A percentile compares a stretch with the other conserved stretches of the same genome.
Conservation (phyloP, 345 rosid species). For the Arabis hirsuta region DNA sequence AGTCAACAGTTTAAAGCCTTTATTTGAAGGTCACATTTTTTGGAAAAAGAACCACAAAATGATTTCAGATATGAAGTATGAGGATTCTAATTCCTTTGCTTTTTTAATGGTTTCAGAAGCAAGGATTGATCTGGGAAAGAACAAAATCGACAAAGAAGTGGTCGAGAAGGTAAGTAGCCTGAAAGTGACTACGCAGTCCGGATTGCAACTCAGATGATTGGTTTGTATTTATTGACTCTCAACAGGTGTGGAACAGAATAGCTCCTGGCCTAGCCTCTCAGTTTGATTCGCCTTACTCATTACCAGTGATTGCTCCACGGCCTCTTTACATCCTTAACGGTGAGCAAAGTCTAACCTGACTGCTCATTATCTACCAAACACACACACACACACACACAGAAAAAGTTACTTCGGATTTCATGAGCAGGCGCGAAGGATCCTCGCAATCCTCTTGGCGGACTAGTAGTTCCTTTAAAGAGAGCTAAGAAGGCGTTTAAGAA, state of each 20-base stretch:
- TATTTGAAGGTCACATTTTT: slow-evolving; percentile 72
- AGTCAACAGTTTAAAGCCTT: slow-evolving; percentile 73
- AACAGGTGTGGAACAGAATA: slow-evolving; percentile 88
- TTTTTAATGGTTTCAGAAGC: slow-evolving; percentile 60
- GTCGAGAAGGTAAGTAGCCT: slow-evolving; percentile 67
- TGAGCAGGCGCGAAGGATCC: slow-evolving; percentile 73
- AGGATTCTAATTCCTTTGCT: not conserved
- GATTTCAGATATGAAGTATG: slow-evolving; percentile 1
- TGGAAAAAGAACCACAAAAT: not conserved
- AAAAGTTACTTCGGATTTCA: not conserved
- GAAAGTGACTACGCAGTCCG: not conserved
- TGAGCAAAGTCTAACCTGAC: slow-evolving; percentile 34
- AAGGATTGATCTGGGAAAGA: slow-evolving; percentile 65
- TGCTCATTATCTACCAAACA: not conserved
- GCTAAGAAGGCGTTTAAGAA: slow-evolving; percentile 54
- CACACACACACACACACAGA: not conserved
- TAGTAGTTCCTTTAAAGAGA: slow-evolving; percentile 54
- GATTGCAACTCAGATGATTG: not conserved
- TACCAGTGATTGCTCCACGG: slow-evolving; percentile 72
- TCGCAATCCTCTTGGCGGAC: slow-evolving; percentile 76
- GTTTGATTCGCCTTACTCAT: slow-evolving; percentile 73
- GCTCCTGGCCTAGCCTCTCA: slow-evolving; percentile 84
- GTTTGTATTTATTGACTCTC: slow-evolving; percentile 1
- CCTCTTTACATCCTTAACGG: slow-evolving; percentile 77
- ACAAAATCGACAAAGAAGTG: slow-evolving; percentile 68